Base-by-base conservation (phyloP, 2,329 filamentous ascomycete species). In the Ceratocystis diversiconidia region DNA sequence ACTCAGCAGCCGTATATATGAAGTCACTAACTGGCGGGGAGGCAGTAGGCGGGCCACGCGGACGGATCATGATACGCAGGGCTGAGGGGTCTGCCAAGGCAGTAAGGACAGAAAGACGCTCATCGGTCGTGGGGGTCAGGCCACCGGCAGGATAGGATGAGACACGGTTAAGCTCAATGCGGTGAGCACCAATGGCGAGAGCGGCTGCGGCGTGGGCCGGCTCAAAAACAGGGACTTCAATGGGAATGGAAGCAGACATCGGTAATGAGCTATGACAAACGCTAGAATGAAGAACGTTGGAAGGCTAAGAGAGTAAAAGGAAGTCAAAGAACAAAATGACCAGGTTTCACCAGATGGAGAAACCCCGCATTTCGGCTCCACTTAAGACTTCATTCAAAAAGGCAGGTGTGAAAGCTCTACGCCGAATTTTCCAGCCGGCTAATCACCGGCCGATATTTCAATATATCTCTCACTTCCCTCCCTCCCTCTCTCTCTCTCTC, bases 161-260 rank as follows among this genome's bases (percentile, higher is more conserved):
- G 8, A 72, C 70, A 2, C 76, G 77, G 70, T 83, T 84, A 70
- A 85, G 75, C 70, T 85, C 82, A 61, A 84, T 73, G 52, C 82
- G 79, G 2, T 74, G 72, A 62, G 78, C 80, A 41, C 79, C 80
- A n/a, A 75, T 71, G 52, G 77, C 73, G 7, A 80, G 79, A 8
- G 69, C 67, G 44, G 73, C 69, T 48, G 32, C 46, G 43, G 78
- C 79, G 4, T 75, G 74, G 12, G 69, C 67, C 28, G 75, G 71
- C 50, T 79, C 79, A 72, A 84, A 85, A 69, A 81, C 76, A 65
- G 82, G 80, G 55, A 83, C 75, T 70, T 85, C 82, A 19, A 84
- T 76, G 17, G 73, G 48, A 44, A 66, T 48, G 25, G 46, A 28
- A 12, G 61, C 4, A 5, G 73, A 69, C 70, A 70, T 63, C 60